Percentiles rank a stretch among this genome's conserved stretches.
phyloP scores from a whole-genome alignment of 805 yeast genomes.

The Barnettozyma populi region DNA sequence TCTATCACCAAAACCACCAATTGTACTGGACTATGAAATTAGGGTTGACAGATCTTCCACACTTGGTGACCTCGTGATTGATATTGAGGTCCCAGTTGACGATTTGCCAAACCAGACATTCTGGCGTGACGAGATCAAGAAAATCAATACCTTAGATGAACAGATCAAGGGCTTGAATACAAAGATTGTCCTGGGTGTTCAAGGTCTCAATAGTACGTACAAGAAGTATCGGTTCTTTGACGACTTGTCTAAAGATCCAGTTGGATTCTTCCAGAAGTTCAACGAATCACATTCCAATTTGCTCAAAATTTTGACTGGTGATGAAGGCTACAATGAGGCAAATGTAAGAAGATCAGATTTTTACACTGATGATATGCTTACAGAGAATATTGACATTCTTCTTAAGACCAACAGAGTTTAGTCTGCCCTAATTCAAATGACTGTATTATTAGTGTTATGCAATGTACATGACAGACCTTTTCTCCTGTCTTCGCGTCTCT shows the following conservation, averaged over 20 bases:
- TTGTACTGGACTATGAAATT: conserved; percentile 67
- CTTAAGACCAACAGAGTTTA: conserved; percentile 28
- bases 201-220: conserved; percentile 44
- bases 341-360: conserved; percentile 78
- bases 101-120: conserved; percentile 25
- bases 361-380: conserved; percentile 32
- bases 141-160: conserved; percentile 23
- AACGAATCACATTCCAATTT: conserved; percentile 77
- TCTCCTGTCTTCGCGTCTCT: not conserved
- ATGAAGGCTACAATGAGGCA: conserved; percentile 86
- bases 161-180: conserved; percentile 30
- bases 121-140: conserved; percentile 29
- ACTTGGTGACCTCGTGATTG: conserved; percentile 74
- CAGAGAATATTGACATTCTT: conserved; percentile 10
- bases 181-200: conserved; percentile 38
- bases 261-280: conserved; percentile 66
- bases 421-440: not conserved
- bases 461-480: not conserved
- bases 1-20: conserved; percentile 73
- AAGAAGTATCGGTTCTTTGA: conserved; percentile 76
- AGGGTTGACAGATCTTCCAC: conserved; percentile 74
- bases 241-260: conserved; percentile 86
- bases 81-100: conserved; percentile 55
- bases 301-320: conserved; percentile 80
- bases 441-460: conserved; percentile 57